Base-by-base conservation (phyloP, 257 asterid species). In the Salvia hispanica region DNA sequence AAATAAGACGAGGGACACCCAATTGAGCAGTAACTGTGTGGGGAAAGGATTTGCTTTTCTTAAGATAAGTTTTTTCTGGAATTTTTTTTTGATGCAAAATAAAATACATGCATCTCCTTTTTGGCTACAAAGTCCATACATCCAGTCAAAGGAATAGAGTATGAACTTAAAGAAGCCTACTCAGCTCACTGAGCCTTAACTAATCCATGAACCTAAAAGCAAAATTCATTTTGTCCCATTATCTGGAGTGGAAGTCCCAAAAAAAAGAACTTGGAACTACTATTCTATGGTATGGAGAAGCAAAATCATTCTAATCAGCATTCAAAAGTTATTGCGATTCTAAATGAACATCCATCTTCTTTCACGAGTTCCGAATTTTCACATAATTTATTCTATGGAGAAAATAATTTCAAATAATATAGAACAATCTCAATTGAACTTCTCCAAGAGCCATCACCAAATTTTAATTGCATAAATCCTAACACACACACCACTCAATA, bases 1-100 rank as follows among this genome's bases (percentile, higher is more conserved):
- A 66, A 77, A 57, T 50, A 67, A 14, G 28, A 52, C 5, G 33
- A 3, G 9, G 48, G 34, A 37, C 9, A 39, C 64, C 40, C 36
- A 56, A 56, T 67, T 11, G 51, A 69, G 42, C 42, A 39, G 59
- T 4, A 57, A 70, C 51, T 39, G 64, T 3, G 43, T 46, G 54
- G 51, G 39, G 15, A 58, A 2, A 25, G 21, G 42, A 31, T 57
- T 34, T 36, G 45, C 13, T 8, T 36, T 58, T 8, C 18, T 59
- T 34, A 34, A 3, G 39, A 34, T 34, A 34, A 34, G 5, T 34
- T 34, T 36, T 58, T 58, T 18, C 63, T 14, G 7, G 28, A 34
- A 14, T n/a, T 6, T 2, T 52, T 13, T 8, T 52, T 16, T 52
- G 34, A 9, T 18, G 58, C 58, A 52, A 18, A 15, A 18, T 7